phyloP scores from a whole-genome alignment of 2,329 filamentous ascomycete genomes.

The Exophiala lecanii-corni region DNA sequence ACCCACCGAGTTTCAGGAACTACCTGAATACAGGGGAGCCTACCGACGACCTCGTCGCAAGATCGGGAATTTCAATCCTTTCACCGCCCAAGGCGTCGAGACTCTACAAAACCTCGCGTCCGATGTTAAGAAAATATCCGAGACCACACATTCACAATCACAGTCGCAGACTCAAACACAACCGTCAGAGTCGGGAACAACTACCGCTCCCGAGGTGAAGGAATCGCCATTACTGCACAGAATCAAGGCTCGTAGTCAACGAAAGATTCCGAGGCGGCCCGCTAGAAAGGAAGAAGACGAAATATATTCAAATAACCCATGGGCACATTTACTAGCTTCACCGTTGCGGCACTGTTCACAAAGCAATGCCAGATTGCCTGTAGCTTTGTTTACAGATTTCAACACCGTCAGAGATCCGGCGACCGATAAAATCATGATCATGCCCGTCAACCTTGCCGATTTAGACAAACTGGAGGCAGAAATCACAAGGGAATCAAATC shows the following conservation, averaged over 20 bases:
- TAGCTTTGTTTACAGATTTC: conserved; percentile 16
- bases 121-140: background rate
- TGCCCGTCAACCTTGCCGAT: conserved; percentile 22
- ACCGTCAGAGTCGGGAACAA: too few relatives aligned
- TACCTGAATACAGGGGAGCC: background rate
- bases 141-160: background rate
- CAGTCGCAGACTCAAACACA: background rate
- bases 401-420: conserved; percentile 15
- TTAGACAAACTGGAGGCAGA: conserved; percentile 15
- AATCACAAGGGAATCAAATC: conserved; percentile 5
- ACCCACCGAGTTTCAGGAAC: background rate
- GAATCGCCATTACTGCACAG: conserved; percentile 15
- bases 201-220: background rate
- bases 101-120: background rate
- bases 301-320: conserved; percentile 21
- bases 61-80: background rate
- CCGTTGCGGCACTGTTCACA: conserved; percentile 19
- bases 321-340: conserved; percentile 23
- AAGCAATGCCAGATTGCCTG: conserved; percentile 19
- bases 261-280: conserved; percentile 1
- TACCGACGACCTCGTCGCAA: background rate
- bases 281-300: conserved; percentile 9
- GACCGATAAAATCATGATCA: conserved; percentile 15
- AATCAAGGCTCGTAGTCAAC: background rate
- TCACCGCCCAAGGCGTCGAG: background rate